Evolutionary conservation across 2,329 filamentous ascomycete species (phyloP), one percentile per base, ranked within the genome.

Genomic region (Hymenoscyphus scutula): DNA sequence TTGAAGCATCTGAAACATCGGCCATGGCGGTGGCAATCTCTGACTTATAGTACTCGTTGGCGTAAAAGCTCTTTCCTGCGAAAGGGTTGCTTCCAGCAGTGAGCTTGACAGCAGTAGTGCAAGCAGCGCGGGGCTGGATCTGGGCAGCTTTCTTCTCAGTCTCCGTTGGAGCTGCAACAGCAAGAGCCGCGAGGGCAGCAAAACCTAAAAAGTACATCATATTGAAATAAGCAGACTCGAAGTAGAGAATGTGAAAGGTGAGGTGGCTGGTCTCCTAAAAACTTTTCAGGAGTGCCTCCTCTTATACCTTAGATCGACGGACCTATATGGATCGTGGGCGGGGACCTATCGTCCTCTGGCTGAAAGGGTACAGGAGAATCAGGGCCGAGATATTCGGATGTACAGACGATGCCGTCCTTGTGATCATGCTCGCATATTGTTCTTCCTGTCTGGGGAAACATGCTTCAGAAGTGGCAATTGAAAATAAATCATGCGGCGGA

Each of bases 21-120:
- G 80, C 82, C 38, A 82, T 81, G 56, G 77, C 79, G 23, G 79
- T 78, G 5, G 82, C 81, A 62, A 85, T 77, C 72, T 85, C 81
- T 19, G 80, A 81, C n/a, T 79, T 76, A 69, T 85, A 85, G 76
- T 80, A 84, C 61, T 72, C 74, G 74, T 85, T 85, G 70, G 82
- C 79, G 77, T 80, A 84, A 69, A 80, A 75, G 58, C 77, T 73
- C 58, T 83, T 80, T 17, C 79, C 81, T 11, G 71, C 64, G 72
- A 82, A 84, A 15, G 82, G 81, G 75, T 85, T 85, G n/a, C 67
- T 67, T 7, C 64, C 65, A 61, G 67, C 59, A 41, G 68, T 67
- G 48, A 72, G 57, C 17, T 61, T 68, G 32, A 71, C 68, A n/a
- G 65, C 61, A 3, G 64, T 62, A 37, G 64, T 53, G 58, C 67